phyloP scores from a whole-genome alignment of 2,329 filamentous ascomycete species.

The Bretziella fagacearum region DNA sequence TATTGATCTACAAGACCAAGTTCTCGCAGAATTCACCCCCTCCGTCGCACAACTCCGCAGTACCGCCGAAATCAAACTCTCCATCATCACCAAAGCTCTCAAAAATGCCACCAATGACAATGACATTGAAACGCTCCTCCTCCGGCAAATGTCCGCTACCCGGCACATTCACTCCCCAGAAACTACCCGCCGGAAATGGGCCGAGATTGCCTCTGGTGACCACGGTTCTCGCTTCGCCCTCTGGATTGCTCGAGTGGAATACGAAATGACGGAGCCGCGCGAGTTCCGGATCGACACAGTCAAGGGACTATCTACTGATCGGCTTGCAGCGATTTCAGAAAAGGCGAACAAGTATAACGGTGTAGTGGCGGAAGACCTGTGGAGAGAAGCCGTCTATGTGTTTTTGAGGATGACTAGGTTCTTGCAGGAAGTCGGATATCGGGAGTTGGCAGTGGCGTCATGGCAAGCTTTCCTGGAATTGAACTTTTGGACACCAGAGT shows the following conservation, averaged over 20 bases:
- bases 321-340: constrained; percentile 20
- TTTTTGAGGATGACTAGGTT: constrained; percentile 60
- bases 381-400: constrained; percentile 39
- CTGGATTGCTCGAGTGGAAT: constrained; percentile 60
- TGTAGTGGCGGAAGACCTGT: not conserved
- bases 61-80: constrained; percentile 58
- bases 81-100: constrained; percentile 64
- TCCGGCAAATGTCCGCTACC: constrained; percentile 58
- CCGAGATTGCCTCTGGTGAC: constrained; percentile 26
- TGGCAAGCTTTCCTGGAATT: constrained; percentile 76
- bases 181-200: constrained; percentile 47
- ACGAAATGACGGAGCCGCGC: constrained; percentile 49
- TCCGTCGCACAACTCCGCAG: constrained; percentile 27
- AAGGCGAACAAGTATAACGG: not conserved
- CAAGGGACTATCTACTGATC: constrained; percentile 40
- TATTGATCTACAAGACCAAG: constrained; percentile 57
- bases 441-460: constrained; percentile 56
- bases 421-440: constrained; percentile 59
- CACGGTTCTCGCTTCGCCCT: constrained; percentile 34
- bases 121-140: constrained; percentile 42
- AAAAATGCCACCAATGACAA: constrained; percentile 30
- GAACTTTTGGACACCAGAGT: constrained; percentile 40
- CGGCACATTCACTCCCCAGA: constrained; percentile 53
- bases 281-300: constrained; percentile 52
- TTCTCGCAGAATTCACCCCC: constrained; percentile 18